These are phyloP conservation scores for Malassezia nana DNA, from an alignment of 1,284 basidiomycete genomes.

Conservation along the genomic window DNA sequence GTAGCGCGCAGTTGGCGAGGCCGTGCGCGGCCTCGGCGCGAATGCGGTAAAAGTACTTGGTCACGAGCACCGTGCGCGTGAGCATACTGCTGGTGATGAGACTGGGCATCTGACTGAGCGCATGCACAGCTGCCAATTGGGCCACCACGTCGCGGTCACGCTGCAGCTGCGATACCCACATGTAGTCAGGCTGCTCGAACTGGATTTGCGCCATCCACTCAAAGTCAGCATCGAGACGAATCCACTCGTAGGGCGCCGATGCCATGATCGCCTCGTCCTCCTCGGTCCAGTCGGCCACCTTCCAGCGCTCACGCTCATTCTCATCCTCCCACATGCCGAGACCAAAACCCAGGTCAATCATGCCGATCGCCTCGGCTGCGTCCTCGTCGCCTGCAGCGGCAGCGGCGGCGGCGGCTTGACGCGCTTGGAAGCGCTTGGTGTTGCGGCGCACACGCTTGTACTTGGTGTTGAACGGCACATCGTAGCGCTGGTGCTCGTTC, in stretches of 20 bases:
- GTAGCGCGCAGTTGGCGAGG: conserved; percentile 75
- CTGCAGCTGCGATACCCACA: conserved; percentile 96
- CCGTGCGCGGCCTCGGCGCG: conserved; percentile 86
- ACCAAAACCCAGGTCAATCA: conserved; percentile 92
- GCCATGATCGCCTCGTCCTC: conserved; percentile 85
- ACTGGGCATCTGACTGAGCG: conserved; percentile 66
- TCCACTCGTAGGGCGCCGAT: conserved; percentile 89
- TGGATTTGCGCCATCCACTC: conserved; percentile 90
- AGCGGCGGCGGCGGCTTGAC: conserved; percentile 82
- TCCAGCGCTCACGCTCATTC: conserved; percentile 72
- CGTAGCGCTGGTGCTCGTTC: conserved; percentile 74
- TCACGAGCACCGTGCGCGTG: conserved; percentile 82
- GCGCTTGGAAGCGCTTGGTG: conserved; percentile 84
- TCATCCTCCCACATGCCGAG: conserved; percentile 77
- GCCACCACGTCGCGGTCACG: conserved; percentile 96
- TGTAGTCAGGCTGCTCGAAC: conserved; percentile 93
- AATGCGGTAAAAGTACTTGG: conserved; percentile 94
- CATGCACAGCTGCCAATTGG: conserved; percentile 41
- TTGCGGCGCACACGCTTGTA: conserved; percentile 92
- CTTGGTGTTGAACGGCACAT: conserved; percentile 99
- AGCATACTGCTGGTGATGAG: conserved; percentile 81
- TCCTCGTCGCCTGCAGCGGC: conserved; percentile 63
- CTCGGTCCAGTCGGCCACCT: conserved; percentile 91
- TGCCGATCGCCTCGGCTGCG: conserved; percentile 81
- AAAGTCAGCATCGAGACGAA: conserved; percentile 95